Evolutionary conservation across 2,329 filamentous ascomycete genomes (phyloP).

Genomic region (Raffaelea deltoideospora): DNA sequence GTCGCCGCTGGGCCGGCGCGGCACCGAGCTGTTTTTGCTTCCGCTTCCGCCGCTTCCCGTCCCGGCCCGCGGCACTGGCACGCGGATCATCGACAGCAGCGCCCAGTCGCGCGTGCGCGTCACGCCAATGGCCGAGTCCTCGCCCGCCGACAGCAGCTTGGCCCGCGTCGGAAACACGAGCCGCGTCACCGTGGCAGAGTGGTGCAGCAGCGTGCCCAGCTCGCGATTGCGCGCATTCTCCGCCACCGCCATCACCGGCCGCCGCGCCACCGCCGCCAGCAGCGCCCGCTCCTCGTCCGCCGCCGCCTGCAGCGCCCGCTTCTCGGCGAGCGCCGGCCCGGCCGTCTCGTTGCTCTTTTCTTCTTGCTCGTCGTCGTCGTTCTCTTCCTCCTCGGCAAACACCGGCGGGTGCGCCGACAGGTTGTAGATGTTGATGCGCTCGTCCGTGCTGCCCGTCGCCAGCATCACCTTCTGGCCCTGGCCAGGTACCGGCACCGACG

Average conservation of each 20-base stretch:
- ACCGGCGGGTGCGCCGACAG: slow-evolving; percentile 58
- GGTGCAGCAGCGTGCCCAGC: slow-evolving; percentile 74
- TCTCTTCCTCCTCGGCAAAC: too few species aligned
- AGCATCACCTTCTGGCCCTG: slow-evolving; percentile 73
- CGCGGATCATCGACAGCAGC: slow-evolving; percentile 75
- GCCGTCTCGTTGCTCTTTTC: too few species aligned
- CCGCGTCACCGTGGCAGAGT: slow-evolving; percentile 65
- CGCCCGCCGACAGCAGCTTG: slow-evolving; percentile 75
- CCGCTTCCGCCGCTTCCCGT: slow-evolving; percentile 27
- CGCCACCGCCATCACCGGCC: slow-evolving; percentile 41
- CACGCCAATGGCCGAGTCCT: slow-evolving; percentile 85
- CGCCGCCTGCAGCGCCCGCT: not conserved
- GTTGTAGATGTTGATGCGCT: slow-evolving; percentile 88
- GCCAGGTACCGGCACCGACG: slow-evolving; percentile 43
- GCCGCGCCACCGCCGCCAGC: slow-evolving; percentile 51
- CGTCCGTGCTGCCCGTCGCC: slow-evolving; percentile 83
- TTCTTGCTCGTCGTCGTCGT: too few species aligned
- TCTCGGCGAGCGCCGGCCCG: slow-evolving; percentile 17
- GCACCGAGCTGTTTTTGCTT: too few species aligned
- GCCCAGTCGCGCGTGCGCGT: slow-evolving; percentile 82
- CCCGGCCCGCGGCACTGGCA: slow-evolving; percentile 63
- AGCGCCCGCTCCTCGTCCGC: slow-evolving; percentile 28
- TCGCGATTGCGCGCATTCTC: slow-evolving; percentile 82
- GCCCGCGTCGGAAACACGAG: slow-evolving; percentile 71
- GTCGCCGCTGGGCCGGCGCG: slow-evolving; percentile 62